A percentile compares a stretch with the other conserved stretches of the same genome.
These are phyloP conservation scores for Knufia petricola DNA, from an alignment of 2,329 filamentous ascomycete species.

Conservation along the genomic window DNA sequence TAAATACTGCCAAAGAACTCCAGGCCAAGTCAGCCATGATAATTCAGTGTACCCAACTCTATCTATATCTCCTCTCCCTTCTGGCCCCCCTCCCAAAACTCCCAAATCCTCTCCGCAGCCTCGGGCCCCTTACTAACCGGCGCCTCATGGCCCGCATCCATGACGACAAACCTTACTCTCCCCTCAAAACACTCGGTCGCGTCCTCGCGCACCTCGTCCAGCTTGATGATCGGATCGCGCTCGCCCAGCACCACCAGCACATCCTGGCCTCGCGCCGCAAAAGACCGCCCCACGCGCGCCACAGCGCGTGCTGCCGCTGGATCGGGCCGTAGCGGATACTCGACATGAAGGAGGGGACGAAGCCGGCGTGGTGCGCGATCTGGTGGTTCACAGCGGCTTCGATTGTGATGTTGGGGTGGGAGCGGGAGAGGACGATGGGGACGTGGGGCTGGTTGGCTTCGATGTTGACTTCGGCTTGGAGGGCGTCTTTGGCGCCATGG, in stretches of 20 bases:
- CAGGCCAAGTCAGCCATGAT: too few species aligned
- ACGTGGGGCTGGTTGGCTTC: constrained; percentile 32
- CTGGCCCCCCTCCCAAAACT: constrained; percentile 28
- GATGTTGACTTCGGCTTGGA: constrained; percentile 33
- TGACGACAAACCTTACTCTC: constrained; percentile 47
- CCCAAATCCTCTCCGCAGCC: constrained; percentile 45
- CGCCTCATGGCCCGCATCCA: constrained; percentile 61
- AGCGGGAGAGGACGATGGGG: constrained; percentile 46
- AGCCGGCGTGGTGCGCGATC: constrained; percentile 55
- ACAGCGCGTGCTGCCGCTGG: constrained; percentile 52
- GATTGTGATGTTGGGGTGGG: constrained; percentile 46
- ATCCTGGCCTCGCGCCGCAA: constrained; percentile 37
- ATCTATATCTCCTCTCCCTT: too few species aligned
- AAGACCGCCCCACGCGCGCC: constrained; percentile 46
- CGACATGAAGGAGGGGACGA: constrained; percentile 60
- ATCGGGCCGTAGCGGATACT: constrained; percentile 62
- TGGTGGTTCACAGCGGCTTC: constrained; percentile 61
- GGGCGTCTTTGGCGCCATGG: constrained; percentile 33
- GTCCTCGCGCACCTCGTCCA: constrained; percentile 55
- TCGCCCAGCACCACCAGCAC: constrained; percentile 58
- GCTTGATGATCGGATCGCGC: constrained; percentile 57
- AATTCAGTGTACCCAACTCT: too few species aligned
- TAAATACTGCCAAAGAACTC: too few species aligned
- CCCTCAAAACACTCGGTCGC: constrained; percentile 47
- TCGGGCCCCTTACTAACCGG: constrained; percentile 52